Percentiles rank a stretch among this genome's conserved stretches.
Conservation (phyloP, 2,329 filamentous ascomycete species). For the Grosmannia serpens region DNA sequence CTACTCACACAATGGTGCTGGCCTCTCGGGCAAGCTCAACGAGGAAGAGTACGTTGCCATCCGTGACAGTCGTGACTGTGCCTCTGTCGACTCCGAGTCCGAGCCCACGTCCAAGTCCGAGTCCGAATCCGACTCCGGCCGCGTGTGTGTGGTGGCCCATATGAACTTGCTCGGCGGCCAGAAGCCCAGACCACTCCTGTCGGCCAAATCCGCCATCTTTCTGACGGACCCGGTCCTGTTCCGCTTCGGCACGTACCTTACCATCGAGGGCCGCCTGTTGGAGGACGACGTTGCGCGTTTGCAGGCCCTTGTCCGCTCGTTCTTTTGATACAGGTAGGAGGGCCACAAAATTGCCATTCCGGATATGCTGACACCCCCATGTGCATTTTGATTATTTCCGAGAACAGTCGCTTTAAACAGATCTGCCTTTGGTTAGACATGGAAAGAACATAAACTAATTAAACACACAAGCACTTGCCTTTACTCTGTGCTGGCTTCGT, state of each 20-base stretch:
- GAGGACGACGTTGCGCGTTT: neutral
- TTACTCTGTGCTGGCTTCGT: neutral
- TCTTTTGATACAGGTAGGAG: neutral
- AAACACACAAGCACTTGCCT: neutral
- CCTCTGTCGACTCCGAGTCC: neutral
- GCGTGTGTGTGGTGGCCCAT: neutral
- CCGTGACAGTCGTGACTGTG: slow-evolving; percentile 9
- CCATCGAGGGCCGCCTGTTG: slow-evolving; percentile 13
- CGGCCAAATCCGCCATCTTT: slow-evolving; percentile 13
- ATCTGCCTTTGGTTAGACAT: neutral
- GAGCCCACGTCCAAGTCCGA: neutral
- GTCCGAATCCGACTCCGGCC: slow-evolving; percentile 1
- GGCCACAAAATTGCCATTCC: neutral
- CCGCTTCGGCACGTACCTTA: slow-evolving; percentile 12
- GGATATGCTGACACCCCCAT: neutral
- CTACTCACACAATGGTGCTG: slow-evolving; percentile 15
- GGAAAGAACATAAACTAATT: neutral
- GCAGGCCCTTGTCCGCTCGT: neutral
- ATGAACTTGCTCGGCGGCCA: neutral
- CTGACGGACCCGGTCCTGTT: slow-evolving; percentile 13
- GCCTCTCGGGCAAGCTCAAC: slow-evolving; percentile 12
- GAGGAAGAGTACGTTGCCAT: slow-evolving; percentile 14
- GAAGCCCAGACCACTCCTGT: neutral
- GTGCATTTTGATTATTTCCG: neutral
- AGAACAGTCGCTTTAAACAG: neutral